Conservation (phyloP, 768 basidiomycete species). For the Suillus bovinus region DNA sequence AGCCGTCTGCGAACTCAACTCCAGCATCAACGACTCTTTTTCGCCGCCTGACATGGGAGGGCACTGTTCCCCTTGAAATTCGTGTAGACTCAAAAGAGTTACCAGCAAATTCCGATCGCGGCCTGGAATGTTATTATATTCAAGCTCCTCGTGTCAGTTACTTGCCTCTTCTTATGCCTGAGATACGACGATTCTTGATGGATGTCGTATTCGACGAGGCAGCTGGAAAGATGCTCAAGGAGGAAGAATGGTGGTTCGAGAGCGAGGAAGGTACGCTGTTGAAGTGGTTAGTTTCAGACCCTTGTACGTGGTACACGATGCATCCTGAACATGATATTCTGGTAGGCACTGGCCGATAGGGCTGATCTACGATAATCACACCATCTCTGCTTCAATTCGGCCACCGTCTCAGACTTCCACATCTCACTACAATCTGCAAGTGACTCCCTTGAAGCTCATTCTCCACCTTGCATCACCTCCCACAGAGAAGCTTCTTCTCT, state of each 20-base stretch:
- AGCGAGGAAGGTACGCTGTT: conserved; percentile 77
- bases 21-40: conserved; percentile 79
- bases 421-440: conserved; percentile 40
- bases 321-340: conserved; percentile 1
- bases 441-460: conserved; percentile 68
- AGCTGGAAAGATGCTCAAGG: conserved; percentile 71
- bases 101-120: conserved; percentile 86
- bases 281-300: conserved; percentile 69
- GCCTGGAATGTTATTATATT: conserved; percentile 86
- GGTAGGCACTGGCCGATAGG: conserved; percentile 98
- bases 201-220: conserved; percentile 92
- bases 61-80: conserved; percentile 86
- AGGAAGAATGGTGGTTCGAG: conserved; percentile 98
- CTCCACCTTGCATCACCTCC: conserved; percentile 90
- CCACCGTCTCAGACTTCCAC: conserved; percentile 37
- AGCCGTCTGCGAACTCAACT: conserved; percentile 44
- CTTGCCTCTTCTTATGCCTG: conserved; percentile 86
- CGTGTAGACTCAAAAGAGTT: conserved; percentile 88
- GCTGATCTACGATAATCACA: conserved; percentile 86
- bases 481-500: conserved; percentile 78
- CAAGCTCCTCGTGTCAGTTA: conserved; percentile 93
- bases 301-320: background rate
- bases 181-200: conserved; percentile 85
- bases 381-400: conserved; percentile 60
- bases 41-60: conserved; percentile 87